Conservation (phyloP, 2,329 filamentous ascomycete species). For the Alternaria atra region DNA sequence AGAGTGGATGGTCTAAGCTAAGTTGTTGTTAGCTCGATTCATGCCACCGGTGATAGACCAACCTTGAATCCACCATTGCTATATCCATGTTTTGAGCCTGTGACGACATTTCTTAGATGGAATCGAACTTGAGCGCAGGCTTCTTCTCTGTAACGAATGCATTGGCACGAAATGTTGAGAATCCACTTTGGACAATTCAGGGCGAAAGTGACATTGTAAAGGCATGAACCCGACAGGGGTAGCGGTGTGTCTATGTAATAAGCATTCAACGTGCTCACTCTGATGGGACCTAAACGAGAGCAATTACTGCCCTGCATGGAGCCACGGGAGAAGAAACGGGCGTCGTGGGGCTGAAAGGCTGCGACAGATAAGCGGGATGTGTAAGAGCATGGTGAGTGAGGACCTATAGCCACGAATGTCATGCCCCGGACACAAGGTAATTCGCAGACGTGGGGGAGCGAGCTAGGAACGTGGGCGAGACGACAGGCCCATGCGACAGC, state of each 20-base stretch:
- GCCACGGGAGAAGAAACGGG: constrained; percentile 27
- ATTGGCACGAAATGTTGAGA: constrained; percentile 32
- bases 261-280: constrained; percentile 12
- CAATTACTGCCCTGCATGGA: constrained; percentile 25
- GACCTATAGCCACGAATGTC: constrained; percentile 22
- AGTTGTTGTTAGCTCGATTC: constrained; percentile 19
- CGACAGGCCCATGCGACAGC: constrained; percentile 25
- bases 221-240: constrained; percentile 21
- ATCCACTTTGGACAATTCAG: constrained; percentile 12
- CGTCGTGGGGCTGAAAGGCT: constrained; percentile 40
- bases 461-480: constrained; percentile 21
- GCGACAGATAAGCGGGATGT: constrained; percentile 33
- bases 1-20: constrained; percentile 28
- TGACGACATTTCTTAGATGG: constrained; percentile 31
- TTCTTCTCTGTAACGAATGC: constrained; percentile 29
- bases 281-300: constrained; percentile 19
- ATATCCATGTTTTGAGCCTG: constrained; percentile 30
- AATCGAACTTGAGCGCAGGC: constrained; percentile 21
- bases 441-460: constrained; percentile 14
- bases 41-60: constrained; percentile 14
- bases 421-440: constrained; percentile 13
- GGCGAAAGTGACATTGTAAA: constrained; percentile 22
- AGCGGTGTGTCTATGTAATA: constrained; percentile 24
- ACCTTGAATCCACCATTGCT: constrained; percentile 37
- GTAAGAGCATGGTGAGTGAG: constrained; percentile 19